Base-by-base conservation (phyloP, 768 basidiomycete species). In the Pulveroboletus sp. region DNA sequence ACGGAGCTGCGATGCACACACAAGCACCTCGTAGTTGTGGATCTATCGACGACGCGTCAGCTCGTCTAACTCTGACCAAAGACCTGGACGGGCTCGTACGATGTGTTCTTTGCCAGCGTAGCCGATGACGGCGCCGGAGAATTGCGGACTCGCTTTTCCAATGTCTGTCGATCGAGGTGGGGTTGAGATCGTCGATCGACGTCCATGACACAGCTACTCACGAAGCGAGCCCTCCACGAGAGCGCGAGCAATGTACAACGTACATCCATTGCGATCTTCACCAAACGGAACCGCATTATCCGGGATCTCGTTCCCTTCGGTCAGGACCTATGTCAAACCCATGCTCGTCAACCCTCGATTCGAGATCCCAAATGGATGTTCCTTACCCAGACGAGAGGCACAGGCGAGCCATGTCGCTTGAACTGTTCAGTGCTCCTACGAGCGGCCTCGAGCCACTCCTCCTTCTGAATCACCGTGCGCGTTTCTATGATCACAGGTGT, bases 201-300 rank as follows among this genome's bases (percentile, higher is more conserved):
- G n/a, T n/a, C n/a, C n/a, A n/a, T n/a, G n/a, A n/a, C n/a, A n/a
- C n/a, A n/a, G n/a, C n/a, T n/a, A 51, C 68, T 59, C 34, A 68
- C 66, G 63, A 51, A 68, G 63, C 16, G 45, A 38, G 14, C 66
- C 66, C 45, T 68, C 66, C 26, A 68, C 43, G 24, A 68, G 61
- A 12, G 65, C 68, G 23, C 66, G 66, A 32, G 66, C 66, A 14
- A 68, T 55, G 46, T 65, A 68, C 45, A 57, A 19, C 29, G 63
- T 56, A 4, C 36, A 48, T 9, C 66, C 66, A 36, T 62, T 61
- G 45, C 62, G 60, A 39, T 68, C 66, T 52, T 68, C 59, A 13
- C 64, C 63, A 22, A 68, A 68, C 12, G 66, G 68, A 43, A 68
- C 60, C 1, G 66, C 66, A n/a, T 66, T 69, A 32, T 69, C 58